phyloP scores from a whole-genome alignment of 2,329 filamentous ascomycete species.

The Xylariaceae sp. region DNA sequence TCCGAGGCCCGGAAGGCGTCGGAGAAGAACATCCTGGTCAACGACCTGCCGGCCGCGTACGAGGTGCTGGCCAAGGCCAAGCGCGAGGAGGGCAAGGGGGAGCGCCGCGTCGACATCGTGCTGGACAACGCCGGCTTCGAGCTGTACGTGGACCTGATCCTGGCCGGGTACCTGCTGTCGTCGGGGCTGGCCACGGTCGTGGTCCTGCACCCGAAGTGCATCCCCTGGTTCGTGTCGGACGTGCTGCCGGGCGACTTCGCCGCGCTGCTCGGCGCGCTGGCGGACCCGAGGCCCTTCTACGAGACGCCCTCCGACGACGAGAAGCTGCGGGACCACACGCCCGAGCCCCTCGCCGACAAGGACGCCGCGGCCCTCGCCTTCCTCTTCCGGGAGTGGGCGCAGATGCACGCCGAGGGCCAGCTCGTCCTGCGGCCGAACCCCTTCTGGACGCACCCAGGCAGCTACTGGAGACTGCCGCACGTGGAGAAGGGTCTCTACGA shows the following conservation, averaged over 20 bases:
- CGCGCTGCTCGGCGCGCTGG: slow-evolving; percentile 79
- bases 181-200: slow-evolving; percentile 83
- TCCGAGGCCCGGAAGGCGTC: slow-evolving; percentile 81
- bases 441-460: slow-evolving; percentile 89
- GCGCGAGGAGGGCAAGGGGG: slow-evolving; percentile 61
- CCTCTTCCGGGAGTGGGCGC: slow-evolving; percentile 80
- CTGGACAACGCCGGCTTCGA: slow-evolving; percentile 98
- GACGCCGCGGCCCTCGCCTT: slow-evolving; percentile 72
- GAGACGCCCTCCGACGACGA: slow-evolving; percentile 72
- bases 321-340: slow-evolving; percentile 56
- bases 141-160: slow-evolving; percentile 89
- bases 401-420: slow-evolving; percentile 80
- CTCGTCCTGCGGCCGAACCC: slow-evolving; percentile 79
- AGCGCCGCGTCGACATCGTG: slow-evolving; percentile 87
- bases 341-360: slow-evolving; percentile 64
- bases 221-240: slow-evolving; percentile 98
- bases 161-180: slow-evolving; percentile 87
- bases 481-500: slow-evolving; percentile 69
- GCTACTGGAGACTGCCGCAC: slow-evolving; percentile 83
- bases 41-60: slow-evolving; percentile 78
- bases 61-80: slow-evolving; percentile 67
- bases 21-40: slow-evolving; percentile 89
- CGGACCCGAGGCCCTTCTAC: slow-evolving; percentile 78
- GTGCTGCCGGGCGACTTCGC: slow-evolving; percentile 85
- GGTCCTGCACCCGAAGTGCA: slow-evolving; percentile 88